Base-by-base conservation (phyloP, 768 basidiomycete species). In the Rhizopogon sp. region DNA sequence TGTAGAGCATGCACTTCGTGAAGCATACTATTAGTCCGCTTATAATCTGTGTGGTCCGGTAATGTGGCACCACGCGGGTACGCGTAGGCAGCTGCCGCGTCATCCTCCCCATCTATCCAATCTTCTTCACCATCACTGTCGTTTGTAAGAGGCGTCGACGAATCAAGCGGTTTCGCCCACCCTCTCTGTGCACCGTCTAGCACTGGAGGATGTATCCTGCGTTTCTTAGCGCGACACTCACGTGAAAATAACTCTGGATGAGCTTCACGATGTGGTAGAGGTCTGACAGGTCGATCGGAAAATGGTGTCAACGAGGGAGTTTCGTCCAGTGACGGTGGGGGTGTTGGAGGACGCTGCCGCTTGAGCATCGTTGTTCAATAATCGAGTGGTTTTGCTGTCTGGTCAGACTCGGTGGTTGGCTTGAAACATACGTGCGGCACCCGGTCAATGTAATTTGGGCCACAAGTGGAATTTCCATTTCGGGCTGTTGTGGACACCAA, bases 1-100 rank as follows among this genome's bases (percentile, higher is more conserved):
- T 87, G 78, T 22, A 85, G 75, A 39, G 81, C 75, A 61, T 91
- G 89, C 50, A 90, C 66, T 61, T 90, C 83, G 54, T 86, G 82
- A 39, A 92, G 79, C 59, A 88, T 70, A 45, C 60, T 78, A 68
- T 92, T 92, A 54, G 80, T 73, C 33, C 74, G 71, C 64, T 79
- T 78, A 72, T 91, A 92, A 46, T 66, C 67, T 11, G 66, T 56
- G 43, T 58, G 53, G 41, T 46, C 41, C 8, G 44, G 52, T 20
- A 44, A 51, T 28, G 43, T 20, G 16, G 50, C 28, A 14, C 50
- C 33, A 43, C 39, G 62, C 35, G 49, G 14, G 41, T 37, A 33
- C 41, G 55, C 29, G 39, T 43, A 40, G 39, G 70, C 63, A 17
- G 68, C 70, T 39, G 70, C 69, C 41, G 73, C 70, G 39, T 72